These are phyloP conservation scores for Choanephora cucurbitarum DNA, from an alignment of 371 early-diverging fungal species.

Conservation along the genomic window DNA sequence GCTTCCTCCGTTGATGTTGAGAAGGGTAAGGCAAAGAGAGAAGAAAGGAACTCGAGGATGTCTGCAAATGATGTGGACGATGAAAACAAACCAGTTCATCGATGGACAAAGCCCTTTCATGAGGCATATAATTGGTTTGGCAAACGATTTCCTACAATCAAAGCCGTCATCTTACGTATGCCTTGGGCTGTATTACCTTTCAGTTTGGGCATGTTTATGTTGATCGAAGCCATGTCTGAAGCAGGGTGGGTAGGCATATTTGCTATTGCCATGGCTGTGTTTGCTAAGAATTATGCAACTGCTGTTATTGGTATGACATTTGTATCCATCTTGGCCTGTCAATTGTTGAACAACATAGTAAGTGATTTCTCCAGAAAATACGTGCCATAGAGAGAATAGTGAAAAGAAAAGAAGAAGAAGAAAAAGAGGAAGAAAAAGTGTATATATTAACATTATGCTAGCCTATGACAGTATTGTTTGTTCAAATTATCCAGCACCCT, in stretches of 20 bases:
- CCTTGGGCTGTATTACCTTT: constrained; percentile 82
- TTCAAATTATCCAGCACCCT: constrained; percentile 69
- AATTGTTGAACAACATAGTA: constrained; percentile 74
- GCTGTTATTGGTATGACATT: constrained; percentile 67
- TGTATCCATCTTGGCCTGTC: constrained; percentile 70
- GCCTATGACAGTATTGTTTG: constrained; percentile 83
- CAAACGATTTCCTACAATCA: constrained; percentile 45
- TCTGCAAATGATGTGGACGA: no score
- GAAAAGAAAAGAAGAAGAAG: no score
- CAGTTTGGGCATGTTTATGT: constrained; percentile 81
- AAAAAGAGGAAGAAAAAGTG: no score
- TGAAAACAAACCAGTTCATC: no score
- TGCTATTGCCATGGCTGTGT: constrained; percentile 55
- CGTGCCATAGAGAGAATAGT: no score
- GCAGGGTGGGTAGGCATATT: constrained; percentile 74
- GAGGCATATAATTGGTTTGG: constrained; percentile 11
- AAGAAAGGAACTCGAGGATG: neutral
- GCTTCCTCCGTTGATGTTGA: no score
- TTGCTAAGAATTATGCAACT: constrained; percentile 56
- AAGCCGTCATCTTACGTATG: constrained; percentile 59
- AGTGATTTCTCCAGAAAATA: constrained; percentile 1
- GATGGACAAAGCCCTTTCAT: neutral
- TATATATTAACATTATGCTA: no score
- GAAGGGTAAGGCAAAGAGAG: neutral
- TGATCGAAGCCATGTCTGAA: constrained; percentile 68